Evolutionary conservation across 371 early-diverging fungal species (phyloP).

Genomic region (Circinella umbellata): DNA sequence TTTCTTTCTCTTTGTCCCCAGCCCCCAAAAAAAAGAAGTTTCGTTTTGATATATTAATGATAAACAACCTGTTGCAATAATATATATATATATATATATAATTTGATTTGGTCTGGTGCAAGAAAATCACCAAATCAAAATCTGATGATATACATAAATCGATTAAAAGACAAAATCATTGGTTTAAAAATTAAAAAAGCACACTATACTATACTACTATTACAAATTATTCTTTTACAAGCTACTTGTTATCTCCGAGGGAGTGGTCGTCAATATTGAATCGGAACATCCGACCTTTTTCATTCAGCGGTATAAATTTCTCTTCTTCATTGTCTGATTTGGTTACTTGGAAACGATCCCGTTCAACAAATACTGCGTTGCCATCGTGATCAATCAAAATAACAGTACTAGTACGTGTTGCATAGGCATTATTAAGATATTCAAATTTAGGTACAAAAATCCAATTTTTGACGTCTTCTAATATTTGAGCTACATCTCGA

Average conservation of each 20-base stretch:
- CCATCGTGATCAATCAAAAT: constrained; percentile 56
- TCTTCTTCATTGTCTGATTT: background rate
- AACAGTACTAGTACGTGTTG: constrained; percentile 60
- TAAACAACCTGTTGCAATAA: too few species aligned
- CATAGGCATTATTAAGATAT: constrained; percentile 31
- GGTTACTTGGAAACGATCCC: constrained; percentile 32
- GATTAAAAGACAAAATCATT: background rate
- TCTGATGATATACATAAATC: too few species aligned
- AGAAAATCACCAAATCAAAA: too few species aligned
- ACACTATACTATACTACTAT: too few species aligned
- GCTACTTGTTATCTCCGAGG: background rate
- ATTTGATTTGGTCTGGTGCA: too few species aligned
- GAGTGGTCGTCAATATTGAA: constrained; percentile 13
- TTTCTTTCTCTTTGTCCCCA: background rate
- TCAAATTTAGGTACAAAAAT: constrained; percentile 42
- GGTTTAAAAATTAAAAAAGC: background rate
- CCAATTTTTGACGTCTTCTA: constrained; percentile 33
- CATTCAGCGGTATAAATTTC: constrained; percentile 7
- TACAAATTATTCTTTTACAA: too few species aligned
- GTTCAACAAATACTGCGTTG: constrained; percentile 46
- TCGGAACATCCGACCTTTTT: constrained; percentile 6
- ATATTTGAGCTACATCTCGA: constrained; percentile 15
- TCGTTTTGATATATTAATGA: too few species aligned
- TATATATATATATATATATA: too few species aligned
- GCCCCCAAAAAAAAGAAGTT: too few species aligned